Evolutionary conservation across 805 yeast genomes (phyloP).

Genomic region (Barnettozyma wickerhamii): DNA sequence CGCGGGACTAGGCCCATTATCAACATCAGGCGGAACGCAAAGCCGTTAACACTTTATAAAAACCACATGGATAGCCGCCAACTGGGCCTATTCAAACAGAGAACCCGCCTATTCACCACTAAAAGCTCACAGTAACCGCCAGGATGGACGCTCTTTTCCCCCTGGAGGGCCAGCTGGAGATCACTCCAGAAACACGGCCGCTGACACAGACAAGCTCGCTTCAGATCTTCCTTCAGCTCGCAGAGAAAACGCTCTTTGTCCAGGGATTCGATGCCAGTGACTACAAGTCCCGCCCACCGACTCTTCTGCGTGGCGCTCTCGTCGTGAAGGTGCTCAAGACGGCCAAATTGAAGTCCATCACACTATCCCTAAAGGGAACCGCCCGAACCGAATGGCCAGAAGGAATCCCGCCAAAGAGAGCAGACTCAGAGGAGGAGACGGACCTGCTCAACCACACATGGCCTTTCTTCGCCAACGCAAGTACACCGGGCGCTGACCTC

Average conservation of each 20-base stretch:
- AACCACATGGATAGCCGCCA: no score
- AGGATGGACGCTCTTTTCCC: slow-evolving; percentile 43
- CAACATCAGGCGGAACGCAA: no score
- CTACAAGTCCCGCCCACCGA: slow-evolving; percentile 63
- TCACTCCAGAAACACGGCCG: slow-evolving; percentile 40
- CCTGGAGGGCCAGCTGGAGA: slow-evolving; percentile 44
- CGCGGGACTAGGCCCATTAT: no score
- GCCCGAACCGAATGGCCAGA: slow-evolving; percentile 95
- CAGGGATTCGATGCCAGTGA: slow-evolving; percentile 77
- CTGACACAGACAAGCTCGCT: slow-evolving; percentile 57
- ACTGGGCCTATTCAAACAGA: no score
- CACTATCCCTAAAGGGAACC: slow-evolving; percentile 58
- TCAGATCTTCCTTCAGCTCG: slow-evolving; percentile 67
- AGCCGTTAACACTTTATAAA: no score
- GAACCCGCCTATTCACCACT: neutral
- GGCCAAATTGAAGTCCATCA: slow-evolving; percentile 60
- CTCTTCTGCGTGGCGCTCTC: slow-evolving; percentile 76
- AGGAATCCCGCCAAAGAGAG: slow-evolving; percentile 89
- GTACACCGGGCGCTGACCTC: slow-evolving; percentile 39
- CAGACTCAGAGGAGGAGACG: slow-evolving; percentile 58
- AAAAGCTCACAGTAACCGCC: neutral
- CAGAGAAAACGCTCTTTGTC: slow-evolving; percentile 75
- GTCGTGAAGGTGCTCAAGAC: slow-evolving; percentile 68
- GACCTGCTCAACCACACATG: slow-evolving; percentile 77
- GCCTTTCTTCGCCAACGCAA: slow-evolving; percentile 64